phyloP scores from a whole-genome alignment of 2,329 filamentous ascomycete genomes.

The Alternaria sp. region DNA sequence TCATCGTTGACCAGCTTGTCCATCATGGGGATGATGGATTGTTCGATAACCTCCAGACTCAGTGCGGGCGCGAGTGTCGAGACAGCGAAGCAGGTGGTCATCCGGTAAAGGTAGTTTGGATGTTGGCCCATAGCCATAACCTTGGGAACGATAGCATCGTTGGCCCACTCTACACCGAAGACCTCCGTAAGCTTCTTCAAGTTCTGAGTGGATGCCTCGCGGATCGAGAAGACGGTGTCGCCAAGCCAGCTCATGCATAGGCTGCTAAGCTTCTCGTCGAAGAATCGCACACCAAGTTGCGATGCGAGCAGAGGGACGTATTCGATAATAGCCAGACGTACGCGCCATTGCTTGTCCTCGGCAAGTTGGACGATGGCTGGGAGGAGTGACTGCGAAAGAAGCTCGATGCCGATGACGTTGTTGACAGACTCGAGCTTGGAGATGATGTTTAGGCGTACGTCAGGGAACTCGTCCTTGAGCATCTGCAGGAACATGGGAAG shows the following conservation, averaged over 20 bases:
- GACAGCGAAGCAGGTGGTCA: conserved; percentile 99
- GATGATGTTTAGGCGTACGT: conserved; percentile 98
- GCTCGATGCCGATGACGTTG: conserved; percentile 97
- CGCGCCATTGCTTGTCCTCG: conserved; percentile 99
- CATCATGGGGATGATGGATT: conserved; percentile 93
- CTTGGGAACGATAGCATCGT: conserved; percentile 95
- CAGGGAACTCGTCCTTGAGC: conserved; percentile 99
- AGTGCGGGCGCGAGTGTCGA: conserved; percentile 93
- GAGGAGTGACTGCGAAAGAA: conserved; percentile 93
- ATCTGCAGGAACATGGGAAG: conserved; percentile 99
- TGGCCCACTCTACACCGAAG: conserved; percentile 97
- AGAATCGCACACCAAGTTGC: conserved; percentile 96
- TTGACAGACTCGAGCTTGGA: conserved; percentile 99
- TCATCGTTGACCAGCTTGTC: conserved; percentile 92
- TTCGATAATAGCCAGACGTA: conserved; percentile 97
- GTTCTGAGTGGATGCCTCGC: conserved; percentile 96
- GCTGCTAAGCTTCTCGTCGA: conserved; percentile 94
- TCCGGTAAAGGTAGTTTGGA: conserved; percentile 98
- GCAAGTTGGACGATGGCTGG: conserved; percentile 97
- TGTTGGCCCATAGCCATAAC: conserved; percentile 98
- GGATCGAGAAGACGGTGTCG: conserved; percentile 97
- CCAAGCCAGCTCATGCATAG: conserved; percentile 99
- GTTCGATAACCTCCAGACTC: conserved; percentile 89
- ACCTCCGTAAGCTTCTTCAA: conserved; percentile 98
- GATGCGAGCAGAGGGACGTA: conserved; percentile 96